Base-by-base conservation (phyloP, 163 green algal genomes). In the Coccomyxa subellipsoidea region DNA sequence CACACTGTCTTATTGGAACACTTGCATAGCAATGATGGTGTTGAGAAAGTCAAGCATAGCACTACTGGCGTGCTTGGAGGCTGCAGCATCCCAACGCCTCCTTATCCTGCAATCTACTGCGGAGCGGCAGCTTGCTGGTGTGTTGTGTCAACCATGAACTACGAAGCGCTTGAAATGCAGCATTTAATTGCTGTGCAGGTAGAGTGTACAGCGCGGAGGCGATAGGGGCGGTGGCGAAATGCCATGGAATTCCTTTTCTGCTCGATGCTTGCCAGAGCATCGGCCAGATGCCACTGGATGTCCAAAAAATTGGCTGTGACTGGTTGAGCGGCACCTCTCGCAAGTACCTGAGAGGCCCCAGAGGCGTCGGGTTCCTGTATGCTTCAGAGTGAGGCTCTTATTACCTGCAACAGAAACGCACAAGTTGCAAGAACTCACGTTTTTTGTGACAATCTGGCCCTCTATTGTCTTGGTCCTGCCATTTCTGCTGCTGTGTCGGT, bases 201-300 rank as follows among this genome's bases (percentile, higher is more conserved):
- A 80, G 89, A 12, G 87, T 96, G 32, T 94, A 95, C 76, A 83
- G 94, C 80, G 92, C 88, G 2, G 88, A 66, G 23, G 89, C 72
- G 4, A 86, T 93, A 29, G 91, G 91, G 3, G 15, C 29, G 15
- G 66, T 92, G n/a, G 83, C 88, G 25, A 80, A 86, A 35, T 54
- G 38, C 4, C 85, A 88, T 35, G 87, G 88, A 35, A 84, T 95
- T 23, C 85, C 86, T 0, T 96, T 85, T 82, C 83, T 96, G 72
- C 85, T 96, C 78, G 92, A 96, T 79, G 92, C 92, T 29, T 95
- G 90, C 80, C 92, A 96, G 69, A 90, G 83, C 29, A 84, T 91
- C 27, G 92, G 92, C 0, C 92, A 96, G 83, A 72, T 96, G 79
- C 87, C 88, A 2, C 53, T 95, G 36, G 92, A 96, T 79, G 91